Evolutionary conservation across 129 eudicot species (phyloP), one percentile per base, ranked within the genome.

Genomic region (Chrysanthemum makinoi): DNA sequence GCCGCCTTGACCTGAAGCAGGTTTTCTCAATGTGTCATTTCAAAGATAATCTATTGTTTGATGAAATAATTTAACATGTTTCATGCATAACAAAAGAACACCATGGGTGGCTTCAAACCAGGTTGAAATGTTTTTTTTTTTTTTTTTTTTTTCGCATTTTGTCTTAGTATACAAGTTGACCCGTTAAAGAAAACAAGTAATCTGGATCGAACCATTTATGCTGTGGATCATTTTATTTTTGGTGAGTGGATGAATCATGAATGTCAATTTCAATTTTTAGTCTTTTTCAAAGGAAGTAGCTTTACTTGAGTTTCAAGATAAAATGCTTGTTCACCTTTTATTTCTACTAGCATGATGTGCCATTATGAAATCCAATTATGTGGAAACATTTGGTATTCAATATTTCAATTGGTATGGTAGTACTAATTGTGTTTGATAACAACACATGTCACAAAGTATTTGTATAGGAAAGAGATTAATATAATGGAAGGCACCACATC

Each of bases 281-380:
- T 14, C 55, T 65, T 65, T 65, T 65, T 74, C 18, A 74, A 64
- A 74, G 64, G 65, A 65, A 17, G 65, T 51, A 19, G 24, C 72
- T 74, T 74, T 74, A 63, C 8, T 74, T 64, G 77, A 73, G 70
- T 74, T 74, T 35, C 43, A 64, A 74, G 65, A 63, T 64, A 64
- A 64, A 63, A 52, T 11, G 78, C 72, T 15, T 65, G 78, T 65
- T n/a, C 28, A 9, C 13, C 72, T 74, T 74, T 52, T 74, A 24
- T 51, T 73, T 73, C 9, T 64, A 17, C 28, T 15, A 56, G 52
- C 65, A 4, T 66, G 75, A 39, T 70, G 5, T 50, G 54, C 78
- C 71, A 52, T 33, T 49, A 13, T 63, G 70, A 47, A 69, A 11
- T 35, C 54, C 53, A 35, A 12, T 17, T 17, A 35, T 16, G 16